These are phyloP conservation scores for Pistacia integerrima DNA, from an alignment of 345 rosid species.

Conservation along the genomic window DNA sequence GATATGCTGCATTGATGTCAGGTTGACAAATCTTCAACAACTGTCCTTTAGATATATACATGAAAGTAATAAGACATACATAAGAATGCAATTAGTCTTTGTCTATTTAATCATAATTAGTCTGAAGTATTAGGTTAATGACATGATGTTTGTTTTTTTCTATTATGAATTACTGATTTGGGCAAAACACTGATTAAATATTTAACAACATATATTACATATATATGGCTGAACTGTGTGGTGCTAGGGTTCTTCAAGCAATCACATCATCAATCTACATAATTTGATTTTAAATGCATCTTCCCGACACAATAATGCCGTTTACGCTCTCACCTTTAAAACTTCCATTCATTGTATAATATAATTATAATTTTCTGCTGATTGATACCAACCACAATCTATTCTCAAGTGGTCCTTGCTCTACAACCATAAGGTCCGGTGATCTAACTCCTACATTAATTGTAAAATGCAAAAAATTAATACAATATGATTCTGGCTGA, in stretches of 20 bases:
- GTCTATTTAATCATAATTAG: slow-evolving; percentile 14
- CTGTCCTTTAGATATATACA: slow-evolving; percentile 10
- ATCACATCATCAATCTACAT: slow-evolving; percentile 22
- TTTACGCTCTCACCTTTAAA: background rate
- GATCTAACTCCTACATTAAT: background rate
- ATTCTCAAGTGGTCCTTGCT: slow-evolving; percentile 2
- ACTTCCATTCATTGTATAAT: background rate
- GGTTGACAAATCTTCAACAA: slow-evolving; percentile 12
- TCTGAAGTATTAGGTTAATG: background rate
- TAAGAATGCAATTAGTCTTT: background rate
- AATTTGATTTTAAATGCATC: background rate
- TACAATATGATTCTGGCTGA: background rate
- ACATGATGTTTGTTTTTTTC: slow-evolving; percentile 2
- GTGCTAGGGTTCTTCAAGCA: slow-evolving; percentile 25
- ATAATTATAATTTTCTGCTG: background rate
- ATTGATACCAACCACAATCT: background rate
- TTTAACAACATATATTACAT: background rate
- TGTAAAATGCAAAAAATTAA: background rate
- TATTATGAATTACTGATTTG: background rate
- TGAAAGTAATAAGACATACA: slow-evolving; percentile 21
- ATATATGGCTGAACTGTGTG: background rate
- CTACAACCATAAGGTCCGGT: background rate
- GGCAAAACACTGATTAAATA: background rate
- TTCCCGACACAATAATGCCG: background rate
- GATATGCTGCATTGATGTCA: slow-evolving; percentile 26